phyloP scores from a whole-genome alignment of 192 early-diverging fungal species.

The Backusella circina region DNA sequence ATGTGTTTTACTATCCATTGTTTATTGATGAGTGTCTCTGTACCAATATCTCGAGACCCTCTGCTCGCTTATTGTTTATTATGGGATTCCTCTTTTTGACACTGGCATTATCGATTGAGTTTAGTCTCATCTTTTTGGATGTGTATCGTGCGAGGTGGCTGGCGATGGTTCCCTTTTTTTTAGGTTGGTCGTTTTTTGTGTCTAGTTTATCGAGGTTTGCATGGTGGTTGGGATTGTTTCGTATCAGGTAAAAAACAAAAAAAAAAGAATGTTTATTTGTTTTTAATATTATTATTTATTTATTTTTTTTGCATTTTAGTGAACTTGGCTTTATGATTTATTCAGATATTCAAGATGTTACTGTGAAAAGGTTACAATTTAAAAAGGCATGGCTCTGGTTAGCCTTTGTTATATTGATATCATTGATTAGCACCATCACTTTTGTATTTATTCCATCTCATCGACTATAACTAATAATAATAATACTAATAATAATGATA shows the following conservation, averaged over 20 bases:
- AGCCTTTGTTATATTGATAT: neutral
- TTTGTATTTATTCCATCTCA: slow-evolving; percentile 27
- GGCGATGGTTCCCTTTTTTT: slow-evolving; percentile 30
- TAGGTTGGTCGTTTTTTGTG: slow-evolving; percentile 32
- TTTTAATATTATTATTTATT: neutral
- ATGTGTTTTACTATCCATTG: slow-evolving; percentile 40
- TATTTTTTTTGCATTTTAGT: slow-evolving; percentile 4
- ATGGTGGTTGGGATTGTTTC: slow-evolving; percentile 28
- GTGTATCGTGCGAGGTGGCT: slow-evolving; percentile 24
- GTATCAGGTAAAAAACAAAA: slow-evolving; percentile 21
- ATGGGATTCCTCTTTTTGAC: slow-evolving; percentile 28
- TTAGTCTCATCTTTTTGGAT: slow-evolving; percentile 35
- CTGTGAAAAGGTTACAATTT: slow-evolving; percentile 7
- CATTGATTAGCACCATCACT: slow-evolving; percentile 16
- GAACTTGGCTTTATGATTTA: slow-evolving; percentile 20
- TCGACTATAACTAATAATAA: slow-evolving; percentile 4
- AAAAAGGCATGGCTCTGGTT: slow-evolving; percentile 18
- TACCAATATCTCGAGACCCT: slow-evolving; percentile 26
- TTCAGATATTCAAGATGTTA: slow-evolving; percentile 18
- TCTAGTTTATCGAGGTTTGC: slow-evolving; percentile 33
- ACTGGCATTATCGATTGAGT: slow-evolving; percentile 30
- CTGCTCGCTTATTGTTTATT: slow-evolving; percentile 15
- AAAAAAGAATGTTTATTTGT: neutral
- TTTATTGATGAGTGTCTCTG: slow-evolving; percentile 37
- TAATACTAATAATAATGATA: neutral